Conservation (phyloP, 495 filamentous ascomycete species). For the Xylaria cubensis region DNA sequence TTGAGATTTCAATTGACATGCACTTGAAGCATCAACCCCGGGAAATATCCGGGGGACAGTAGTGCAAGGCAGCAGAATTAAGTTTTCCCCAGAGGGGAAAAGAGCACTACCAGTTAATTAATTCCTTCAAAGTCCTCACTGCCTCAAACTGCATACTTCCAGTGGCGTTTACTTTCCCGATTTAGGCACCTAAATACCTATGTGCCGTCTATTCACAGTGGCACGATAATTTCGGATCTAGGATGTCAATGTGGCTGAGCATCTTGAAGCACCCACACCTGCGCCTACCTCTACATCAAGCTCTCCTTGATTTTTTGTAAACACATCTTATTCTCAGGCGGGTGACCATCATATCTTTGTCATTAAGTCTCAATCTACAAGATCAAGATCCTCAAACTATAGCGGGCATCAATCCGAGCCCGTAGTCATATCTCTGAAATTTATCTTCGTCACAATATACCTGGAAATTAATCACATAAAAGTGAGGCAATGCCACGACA, state of each 20-base stretch:
- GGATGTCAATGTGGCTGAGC: slow-evolving; percentile 21
- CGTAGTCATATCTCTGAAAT: not conserved
- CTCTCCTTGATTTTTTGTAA: not conserved
- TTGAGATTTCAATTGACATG: not conserved
- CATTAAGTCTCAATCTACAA: not conserved
- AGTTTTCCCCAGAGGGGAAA: not conserved
- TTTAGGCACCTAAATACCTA: too few species aligned
- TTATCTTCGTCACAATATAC: not conserved
- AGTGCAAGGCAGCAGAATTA: slow-evolving; percentile 2
- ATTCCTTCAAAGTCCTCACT: not conserved
- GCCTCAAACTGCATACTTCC: not conserved
- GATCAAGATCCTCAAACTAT: not conserved
- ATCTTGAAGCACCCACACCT: slow-evolving; percentile 3
- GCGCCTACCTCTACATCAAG: not conserved
- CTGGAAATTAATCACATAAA: not conserved
- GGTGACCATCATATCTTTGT: not conserved
- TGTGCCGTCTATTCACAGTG: not conserved
- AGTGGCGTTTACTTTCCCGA: not conserved
- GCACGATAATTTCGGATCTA: not conserved
- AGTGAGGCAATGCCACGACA: not conserved
- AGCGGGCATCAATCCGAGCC: not conserved
- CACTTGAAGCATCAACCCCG: not conserved
- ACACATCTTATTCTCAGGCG: not conserved
- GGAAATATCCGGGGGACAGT: not conserved
- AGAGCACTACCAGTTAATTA: not conserved